Evolutionary conservation across 306 rosid genomes (phyloP), one percentile per base, ranked within the genome.

Genomic region (Herpetospermum pedunculosum): DNA sequence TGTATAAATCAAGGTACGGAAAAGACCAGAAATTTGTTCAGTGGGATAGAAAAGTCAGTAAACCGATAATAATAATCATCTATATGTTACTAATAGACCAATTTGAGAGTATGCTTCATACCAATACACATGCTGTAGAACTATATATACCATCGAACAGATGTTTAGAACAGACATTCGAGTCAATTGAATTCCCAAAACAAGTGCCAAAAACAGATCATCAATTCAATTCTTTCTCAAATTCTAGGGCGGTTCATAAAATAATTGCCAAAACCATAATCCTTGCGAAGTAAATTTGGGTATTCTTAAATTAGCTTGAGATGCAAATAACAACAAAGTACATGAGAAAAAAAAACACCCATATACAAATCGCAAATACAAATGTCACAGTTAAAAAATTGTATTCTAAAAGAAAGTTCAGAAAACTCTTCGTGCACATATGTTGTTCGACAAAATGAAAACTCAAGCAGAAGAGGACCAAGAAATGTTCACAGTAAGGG

Each of bases 371-470:
- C 11, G 8, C 19, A 13, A 59, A 23, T 26, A 55, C 3, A 26
- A 52, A 52, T 21, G 25, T 55, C 63, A 19, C 6, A 37, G 13
- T 7, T 5, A 3, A 69, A 25, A 23, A 44, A 15, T 1, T 7
- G 15, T 18, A 29, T 8, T 26, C 15, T 26, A 69, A 44, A 69
- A 69, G 40, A 16, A 44, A 28, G 4, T n/a, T 4, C 11, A 5
- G 8, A 4, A 1, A 15, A 47, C 74, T 46, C 16, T 46, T 29
- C 2, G 21, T 35, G 83, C 73, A 46, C 43, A 53, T 67, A 76
- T 38, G 47, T 30, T 73, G 69, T 79, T 79, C 75, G 77, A 73
- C 48, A 4, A 73, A 73, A 79, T 69, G 53, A 1, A 10, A 34
- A 48, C 71, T 26, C 37, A 25, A 9, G 49, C 37, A 2, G 19